phyloP scores from a whole-genome alignment of 352 stramenopile genomes.

The Bremia lactucae region DNA sequence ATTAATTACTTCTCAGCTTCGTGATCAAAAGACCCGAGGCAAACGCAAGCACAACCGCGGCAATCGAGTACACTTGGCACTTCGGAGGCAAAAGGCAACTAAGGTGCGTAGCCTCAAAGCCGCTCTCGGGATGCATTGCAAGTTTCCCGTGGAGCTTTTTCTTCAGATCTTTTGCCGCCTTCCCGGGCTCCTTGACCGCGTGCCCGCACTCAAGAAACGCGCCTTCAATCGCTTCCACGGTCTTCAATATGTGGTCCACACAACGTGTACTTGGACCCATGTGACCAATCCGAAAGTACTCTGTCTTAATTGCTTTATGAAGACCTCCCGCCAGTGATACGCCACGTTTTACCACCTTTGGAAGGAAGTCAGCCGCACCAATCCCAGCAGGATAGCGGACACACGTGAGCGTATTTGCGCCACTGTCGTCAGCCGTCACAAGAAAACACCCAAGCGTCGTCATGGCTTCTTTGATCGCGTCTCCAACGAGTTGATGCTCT shows the following conservation, averaged over 20 bases:
- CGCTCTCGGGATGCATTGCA: slow-evolving; percentile 36
- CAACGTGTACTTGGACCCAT: slow-evolving; percentile 71
- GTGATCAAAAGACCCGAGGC: slow-evolving; percentile 45
- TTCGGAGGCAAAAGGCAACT: slow-evolving; percentile 57
- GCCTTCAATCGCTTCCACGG: slow-evolving; percentile 55
- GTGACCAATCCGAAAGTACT: slow-evolving; percentile 81
- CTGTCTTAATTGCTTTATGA: slow-evolving; percentile 74
- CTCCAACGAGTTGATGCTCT: slow-evolving; percentile 46
- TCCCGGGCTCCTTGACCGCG: slow-evolving; percentile 41
- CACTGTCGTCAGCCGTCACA: slow-evolving; percentile 36
- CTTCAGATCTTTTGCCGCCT: slow-evolving; percentile 41
- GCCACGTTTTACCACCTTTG: slow-evolving; percentile 57
- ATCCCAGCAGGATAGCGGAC: slow-evolving; percentile 65
- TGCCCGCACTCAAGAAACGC: slow-evolving; percentile 65
- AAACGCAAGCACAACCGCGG: slow-evolving; percentile 45
- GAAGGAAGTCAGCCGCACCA: slow-evolving; percentile 51
- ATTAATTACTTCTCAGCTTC: slow-evolving; percentile 44
- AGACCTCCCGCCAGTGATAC: slow-evolving; percentile 64
- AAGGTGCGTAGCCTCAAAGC: slow-evolving; percentile 30
- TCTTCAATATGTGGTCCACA: slow-evolving; percentile 67
- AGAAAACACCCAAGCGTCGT: slow-evolving; percentile 47
- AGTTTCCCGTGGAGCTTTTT: slow-evolving; percentile 43
- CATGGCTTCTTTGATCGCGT: slow-evolving; percentile 61
- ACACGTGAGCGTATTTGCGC: slow-evolving; percentile 63
- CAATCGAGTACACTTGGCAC: slow-evolving; percentile 61